These are phyloP conservation scores for Ramaria sp. DNA, from an alignment of 768 basidiomycete species.

Conservation along the genomic window DNA sequence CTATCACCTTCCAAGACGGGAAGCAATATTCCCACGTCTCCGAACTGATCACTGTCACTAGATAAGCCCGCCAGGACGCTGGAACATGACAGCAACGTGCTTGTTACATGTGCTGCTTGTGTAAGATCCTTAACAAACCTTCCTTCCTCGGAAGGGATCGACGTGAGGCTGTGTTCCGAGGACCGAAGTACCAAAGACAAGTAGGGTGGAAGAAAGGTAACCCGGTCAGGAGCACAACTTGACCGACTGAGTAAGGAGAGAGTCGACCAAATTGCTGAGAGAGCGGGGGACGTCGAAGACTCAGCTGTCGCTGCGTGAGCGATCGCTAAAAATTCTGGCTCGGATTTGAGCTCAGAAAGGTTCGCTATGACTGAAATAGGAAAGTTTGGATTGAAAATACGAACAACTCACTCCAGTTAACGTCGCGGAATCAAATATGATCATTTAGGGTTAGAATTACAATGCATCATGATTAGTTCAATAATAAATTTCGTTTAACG, in stretches of 20 bases:
- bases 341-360: neutral
- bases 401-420: neutral
- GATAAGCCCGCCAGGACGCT: conserved; percentile 41
- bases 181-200: neutral
- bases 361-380: neutral
- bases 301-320: neutral
- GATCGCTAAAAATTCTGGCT: neutral
- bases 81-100: conserved; percentile 31
- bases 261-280: neutral
- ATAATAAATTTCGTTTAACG: too few species aligned
- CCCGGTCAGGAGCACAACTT: neutral
- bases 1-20: conserved; percentile 29
- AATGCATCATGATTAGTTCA: too few species aligned
- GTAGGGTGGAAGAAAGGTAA: neutral
- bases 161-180: neutral
- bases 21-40: conserved; percentile 29
- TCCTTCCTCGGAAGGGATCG: neutral
- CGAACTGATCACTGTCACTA: conserved; percentile 49
- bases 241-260: neutral
- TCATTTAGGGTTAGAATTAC: too few species aligned
- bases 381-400: neutral
- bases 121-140: conserved; percentile 26
- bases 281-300: neutral
- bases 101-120: conserved; percentile 26
- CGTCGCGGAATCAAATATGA: too few species aligned